phyloP scores from a whole-genome alignment of 2,329 filamentous ascomycete genomes.

The Pseudogymnoascus sp. region DNA sequence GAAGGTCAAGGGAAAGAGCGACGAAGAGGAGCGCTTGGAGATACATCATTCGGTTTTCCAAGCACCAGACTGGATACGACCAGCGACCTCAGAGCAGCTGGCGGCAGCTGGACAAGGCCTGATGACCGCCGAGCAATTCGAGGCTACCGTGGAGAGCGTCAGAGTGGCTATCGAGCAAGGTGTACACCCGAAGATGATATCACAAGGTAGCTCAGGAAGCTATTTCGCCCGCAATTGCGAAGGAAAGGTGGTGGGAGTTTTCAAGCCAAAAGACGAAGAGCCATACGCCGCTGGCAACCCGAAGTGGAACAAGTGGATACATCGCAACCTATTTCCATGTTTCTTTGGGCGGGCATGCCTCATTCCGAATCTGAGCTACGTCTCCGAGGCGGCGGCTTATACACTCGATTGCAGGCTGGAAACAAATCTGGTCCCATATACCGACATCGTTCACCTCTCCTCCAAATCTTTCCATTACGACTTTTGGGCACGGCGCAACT shows the following conservation, averaged over 20 bases:
- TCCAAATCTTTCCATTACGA: conserved; percentile 98
- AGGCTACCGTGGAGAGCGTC: conserved; percentile 85
- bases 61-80: conserved; percentile 76
- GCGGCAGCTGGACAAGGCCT: conserved; percentile 49
- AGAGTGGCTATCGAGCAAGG: conserved; percentile 80
- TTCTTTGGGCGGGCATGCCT: conserved; percentile 91
- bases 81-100: conserved; percentile 66
- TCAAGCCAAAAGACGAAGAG: conserved; percentile 98
- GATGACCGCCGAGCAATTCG: conserved; percentile 75
- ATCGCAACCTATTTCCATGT: conserved; percentile 93
- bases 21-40: conserved; percentile 80
- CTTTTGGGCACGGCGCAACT: conserved; percentile 88
- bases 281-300: conserved; percentile 94
- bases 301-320: conserved; percentile 99
- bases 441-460: conserved; percentile 85
- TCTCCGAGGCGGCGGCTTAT: conserved; percentile 95
- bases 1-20: conserved; percentile 62
- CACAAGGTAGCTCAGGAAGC: conserved; percentile 93
- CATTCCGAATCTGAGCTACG: conserved; percentile 95
- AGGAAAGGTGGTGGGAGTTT: conserved; percentile 93
- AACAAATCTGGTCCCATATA: conserved; percentile 91
- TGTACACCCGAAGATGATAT: conserved; percentile 89
- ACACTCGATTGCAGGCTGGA: conserved; percentile 83
- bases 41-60: conserved; percentile 98
- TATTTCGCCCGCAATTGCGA: conserved; percentile 91